phyloP scores from a whole-genome alignment of 805 yeast species.

The Starmerella bombicola region DNA sequence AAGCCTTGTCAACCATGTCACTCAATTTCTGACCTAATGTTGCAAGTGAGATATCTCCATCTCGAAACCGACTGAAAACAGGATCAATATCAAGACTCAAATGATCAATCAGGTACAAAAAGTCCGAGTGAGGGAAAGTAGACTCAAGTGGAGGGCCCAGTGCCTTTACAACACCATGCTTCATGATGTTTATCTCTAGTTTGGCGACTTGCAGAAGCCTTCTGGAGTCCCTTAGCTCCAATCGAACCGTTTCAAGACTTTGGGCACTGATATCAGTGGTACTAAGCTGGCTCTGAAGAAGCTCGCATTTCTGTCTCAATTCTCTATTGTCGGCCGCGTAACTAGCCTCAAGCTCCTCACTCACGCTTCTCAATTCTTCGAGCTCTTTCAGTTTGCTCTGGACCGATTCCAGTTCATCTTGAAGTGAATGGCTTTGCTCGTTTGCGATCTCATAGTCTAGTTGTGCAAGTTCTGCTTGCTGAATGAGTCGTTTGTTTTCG shows the following conservation, averaged over 20 bases:
- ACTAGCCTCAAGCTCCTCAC: constrained; percentile 13
- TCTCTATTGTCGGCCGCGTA: constrained; percentile 5
- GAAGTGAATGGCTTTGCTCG: constrained; percentile 27
- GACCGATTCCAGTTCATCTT: constrained; percentile 21
- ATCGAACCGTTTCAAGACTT: not conserved
- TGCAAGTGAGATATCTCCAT: not conserved
- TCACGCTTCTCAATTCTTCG: constrained; percentile 11
- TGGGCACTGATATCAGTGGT: not conserved
- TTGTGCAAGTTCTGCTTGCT: constrained; percentile 25
- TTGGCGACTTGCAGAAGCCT: constrained; percentile 2
- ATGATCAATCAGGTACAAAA: constrained; percentile 7
- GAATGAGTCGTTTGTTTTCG: constrained; percentile 19
- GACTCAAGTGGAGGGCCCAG: not conserved
- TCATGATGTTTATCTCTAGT: constrained; percentile 2
- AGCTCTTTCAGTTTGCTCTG: constrained; percentile 15
- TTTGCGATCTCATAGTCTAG: constrained; percentile 31
- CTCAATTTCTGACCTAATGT: not conserved
- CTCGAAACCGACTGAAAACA: not conserved
- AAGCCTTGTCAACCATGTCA: not conserved
- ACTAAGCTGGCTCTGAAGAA: not conserved
- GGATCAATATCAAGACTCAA: not conserved
- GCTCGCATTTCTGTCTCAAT: not conserved
- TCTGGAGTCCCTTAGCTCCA: constrained; percentile 1
- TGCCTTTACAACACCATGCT: constrained; percentile 1
- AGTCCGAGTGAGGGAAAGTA: not conserved